Conservation (phyloP, 2,329 filamentous ascomycete genomes). For the Aspergillus uvarum region DNA sequence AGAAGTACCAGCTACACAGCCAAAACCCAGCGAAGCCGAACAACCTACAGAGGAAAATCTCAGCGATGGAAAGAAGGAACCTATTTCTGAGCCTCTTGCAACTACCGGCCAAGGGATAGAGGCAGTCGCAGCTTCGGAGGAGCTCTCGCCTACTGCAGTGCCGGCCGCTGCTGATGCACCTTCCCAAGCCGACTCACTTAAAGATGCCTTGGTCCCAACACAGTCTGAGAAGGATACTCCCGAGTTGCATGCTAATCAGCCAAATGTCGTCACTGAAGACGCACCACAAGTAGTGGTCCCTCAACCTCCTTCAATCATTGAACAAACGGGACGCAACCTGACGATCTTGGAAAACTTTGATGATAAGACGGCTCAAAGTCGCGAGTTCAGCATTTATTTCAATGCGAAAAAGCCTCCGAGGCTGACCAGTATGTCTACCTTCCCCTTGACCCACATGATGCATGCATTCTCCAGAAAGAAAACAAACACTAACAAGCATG, state of each 20-base stretch:
- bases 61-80: constrained; percentile 4
- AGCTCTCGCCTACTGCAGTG: constrained; percentile 1
- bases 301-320: constrained; percentile 41
- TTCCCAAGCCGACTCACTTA: constrained; percentile 7
- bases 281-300: constrained; percentile 28
- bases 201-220: background rate
- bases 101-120: constrained; percentile 7
- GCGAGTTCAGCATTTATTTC: constrained; percentile 57
- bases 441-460: background rate
- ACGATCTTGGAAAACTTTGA: constrained; percentile 61
- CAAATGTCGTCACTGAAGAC: constrained; percentile 16
- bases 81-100: constrained; percentile 7
- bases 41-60: background rate
- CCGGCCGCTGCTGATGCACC: background rate
- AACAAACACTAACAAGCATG: constrained; percentile 9
- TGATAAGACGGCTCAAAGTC: constrained; percentile 54
- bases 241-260: constrained; percentile 20
- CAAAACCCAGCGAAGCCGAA: background rate
- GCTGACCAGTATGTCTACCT: constrained; percentile 45
- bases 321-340: constrained; percentile 57
- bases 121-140: background rate
- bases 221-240: constrained; percentile 13
- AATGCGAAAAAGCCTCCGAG: constrained; percentile 51
- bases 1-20: background rate
- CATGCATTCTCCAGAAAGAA: background rate